Evolutionary conservation across 768 basidiomycete genomes (phyloP).

Genomic region (Kwoniella sp.): DNA sequence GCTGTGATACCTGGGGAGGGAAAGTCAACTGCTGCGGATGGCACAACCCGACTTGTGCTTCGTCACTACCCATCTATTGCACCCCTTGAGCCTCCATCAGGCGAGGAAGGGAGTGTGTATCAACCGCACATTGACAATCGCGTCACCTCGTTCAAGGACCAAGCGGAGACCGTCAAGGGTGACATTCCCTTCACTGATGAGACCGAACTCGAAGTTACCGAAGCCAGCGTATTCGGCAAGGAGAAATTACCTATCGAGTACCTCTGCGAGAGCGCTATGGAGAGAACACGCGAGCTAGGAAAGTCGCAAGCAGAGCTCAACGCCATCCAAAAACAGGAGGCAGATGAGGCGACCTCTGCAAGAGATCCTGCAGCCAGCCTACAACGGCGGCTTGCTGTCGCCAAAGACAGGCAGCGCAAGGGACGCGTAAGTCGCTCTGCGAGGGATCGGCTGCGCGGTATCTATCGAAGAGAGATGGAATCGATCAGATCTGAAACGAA

Average conservation of each 20-base stretch:
- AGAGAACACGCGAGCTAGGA: not conserved
- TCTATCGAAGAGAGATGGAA: too few relatives aligned
- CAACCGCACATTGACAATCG: not conserved
- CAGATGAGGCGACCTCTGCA: not conserved
- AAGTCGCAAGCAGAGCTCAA: not conserved
- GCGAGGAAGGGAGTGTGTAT: not conserved
- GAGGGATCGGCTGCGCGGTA: too few relatives aligned
- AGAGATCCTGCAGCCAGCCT: too few relatives aligned
- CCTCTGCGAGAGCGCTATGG: not conserved
- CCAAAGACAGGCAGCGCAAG: too few relatives aligned
- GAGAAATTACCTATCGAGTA: not conserved
- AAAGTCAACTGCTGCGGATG: not conserved
- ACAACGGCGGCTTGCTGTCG: too few relatives aligned
- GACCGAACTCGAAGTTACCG: not conserved
- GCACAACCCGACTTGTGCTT: not conserved
- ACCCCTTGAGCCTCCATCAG: not conserved
- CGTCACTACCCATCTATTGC: not conserved
- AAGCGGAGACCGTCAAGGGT: not conserved
- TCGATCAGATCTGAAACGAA: too few relatives aligned
- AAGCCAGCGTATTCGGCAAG: not conserved
- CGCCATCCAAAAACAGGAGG: not conserved
- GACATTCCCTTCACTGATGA: not conserved
- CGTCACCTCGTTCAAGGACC: not conserved
- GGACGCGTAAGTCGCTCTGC: too few relatives aligned
- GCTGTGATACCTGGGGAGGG: not conserved